A percentile compares a stretch with the other conserved stretches of the same genome.
Evolutionary conservation across 108 stramenopile genomes (phyloP).

Genomic region (Parmales sp.): DNA sequence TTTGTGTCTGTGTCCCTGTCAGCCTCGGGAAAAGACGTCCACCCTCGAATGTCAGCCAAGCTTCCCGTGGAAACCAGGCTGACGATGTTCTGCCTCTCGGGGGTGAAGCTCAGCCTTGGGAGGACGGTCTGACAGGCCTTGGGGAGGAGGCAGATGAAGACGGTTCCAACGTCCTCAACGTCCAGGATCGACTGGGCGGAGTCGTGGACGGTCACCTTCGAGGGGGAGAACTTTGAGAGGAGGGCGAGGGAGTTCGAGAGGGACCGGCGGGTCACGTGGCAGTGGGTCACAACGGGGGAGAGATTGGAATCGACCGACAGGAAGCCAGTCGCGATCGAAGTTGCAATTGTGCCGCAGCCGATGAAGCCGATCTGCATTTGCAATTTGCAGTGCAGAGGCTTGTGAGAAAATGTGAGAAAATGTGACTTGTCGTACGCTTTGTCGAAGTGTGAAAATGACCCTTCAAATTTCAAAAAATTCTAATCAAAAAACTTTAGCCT

Average conservation of each 20-base stretch:
- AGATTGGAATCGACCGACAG: constrained; percentile 12
- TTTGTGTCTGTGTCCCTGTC: too few species aligned
- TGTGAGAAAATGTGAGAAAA: too few species aligned
- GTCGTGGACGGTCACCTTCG: constrained; percentile 37
- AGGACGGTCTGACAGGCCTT: constrained; percentile 44
- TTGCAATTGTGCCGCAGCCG: constrained; percentile 72
- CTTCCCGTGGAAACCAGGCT: constrained; percentile 40
- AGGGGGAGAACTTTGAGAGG: neutral
- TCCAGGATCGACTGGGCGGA: constrained; percentile 44
- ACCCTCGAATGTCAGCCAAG: neutral
- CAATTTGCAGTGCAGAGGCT: too few species aligned
- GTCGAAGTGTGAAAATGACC: too few species aligned
- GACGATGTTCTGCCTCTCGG: constrained; percentile 46
- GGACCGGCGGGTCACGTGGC: constrained; percentile 50
- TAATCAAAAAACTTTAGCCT: too few species aligned
- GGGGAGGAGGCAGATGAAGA: constrained; percentile 65
- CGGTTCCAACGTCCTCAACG: constrained; percentile 42
- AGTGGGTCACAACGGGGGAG: constrained; percentile 14
- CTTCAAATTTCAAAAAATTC: too few species aligned
- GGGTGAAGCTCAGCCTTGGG: constrained; percentile 35
- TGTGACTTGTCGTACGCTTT: too few species aligned
- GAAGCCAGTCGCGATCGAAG: constrained; percentile 55
- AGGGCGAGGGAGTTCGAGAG: constrained; percentile 39
- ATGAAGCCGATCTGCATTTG: constrained; percentile 58
- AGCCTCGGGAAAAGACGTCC: neutral